Percentiles rank a stretch among this genome's conserved stretches.
Evolutionary conservation across 2,329 filamentous ascomycete species (phyloP).

Genomic region (Fusarium brevicatenulatum): DNA sequence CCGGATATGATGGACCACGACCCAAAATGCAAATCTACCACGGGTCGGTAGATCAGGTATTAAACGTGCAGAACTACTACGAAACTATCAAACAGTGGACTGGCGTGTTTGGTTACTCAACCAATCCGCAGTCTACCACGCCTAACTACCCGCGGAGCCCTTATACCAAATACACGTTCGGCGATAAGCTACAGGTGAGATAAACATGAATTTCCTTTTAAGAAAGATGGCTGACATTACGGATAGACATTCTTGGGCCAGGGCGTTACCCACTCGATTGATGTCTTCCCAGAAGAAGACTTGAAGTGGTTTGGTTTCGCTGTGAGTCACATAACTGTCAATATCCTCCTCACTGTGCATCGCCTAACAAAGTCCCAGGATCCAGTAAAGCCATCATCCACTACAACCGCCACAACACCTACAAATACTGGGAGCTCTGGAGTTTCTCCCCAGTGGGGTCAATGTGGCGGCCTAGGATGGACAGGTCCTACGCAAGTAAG

Average conservation of each 20-base stretch:
- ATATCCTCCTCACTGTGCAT: background rate
- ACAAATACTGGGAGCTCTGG: constrained; percentile 13
- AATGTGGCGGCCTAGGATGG: constrained; percentile 31
- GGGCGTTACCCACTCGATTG: constrained; percentile 31
- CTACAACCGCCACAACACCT: background rate
- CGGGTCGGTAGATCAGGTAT: constrained; percentile 60
- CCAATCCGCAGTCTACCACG: constrained; percentile 45
- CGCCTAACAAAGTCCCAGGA: background rate
- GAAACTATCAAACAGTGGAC: constrained; percentile 69
- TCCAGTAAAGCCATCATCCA: constrained; percentile 1
- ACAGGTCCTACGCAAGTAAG: constrained; percentile 22
- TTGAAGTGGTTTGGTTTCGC: constrained; percentile 33
- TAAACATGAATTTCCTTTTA: accelerated
- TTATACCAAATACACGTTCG: constrained; percentile 54
- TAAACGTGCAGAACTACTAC: constrained; percentile 64
- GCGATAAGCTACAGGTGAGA: constrained; percentile 40
- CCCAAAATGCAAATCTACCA: constrained; percentile 71
- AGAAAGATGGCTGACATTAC: background rate
- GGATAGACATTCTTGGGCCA: constrained; percentile 28
- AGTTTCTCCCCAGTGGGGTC: constrained; percentile 30
- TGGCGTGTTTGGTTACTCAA: constrained; percentile 57
- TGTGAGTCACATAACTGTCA: background rate
- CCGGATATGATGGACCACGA: constrained; percentile 58
- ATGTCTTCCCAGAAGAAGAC: constrained; percentile 33
- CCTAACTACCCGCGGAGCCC: constrained; percentile 50